Base-by-base conservation (phyloP, 352 stramenopile genomes). In the Lagenidium sp. region DNA sequence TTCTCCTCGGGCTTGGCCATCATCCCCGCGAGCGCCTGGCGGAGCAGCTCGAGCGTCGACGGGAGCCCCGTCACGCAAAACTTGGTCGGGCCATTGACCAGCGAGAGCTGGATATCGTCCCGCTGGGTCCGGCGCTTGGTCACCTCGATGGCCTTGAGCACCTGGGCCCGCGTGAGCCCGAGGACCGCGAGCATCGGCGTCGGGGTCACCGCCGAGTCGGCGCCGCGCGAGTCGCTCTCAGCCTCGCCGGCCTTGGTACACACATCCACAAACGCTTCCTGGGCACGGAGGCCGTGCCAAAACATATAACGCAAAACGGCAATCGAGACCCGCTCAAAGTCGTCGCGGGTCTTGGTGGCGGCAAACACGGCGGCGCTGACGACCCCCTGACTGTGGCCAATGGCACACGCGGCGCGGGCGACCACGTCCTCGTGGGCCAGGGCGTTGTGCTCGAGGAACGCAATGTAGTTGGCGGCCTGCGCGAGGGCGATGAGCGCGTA, bases 341-440 rank as follows among this genome's bases (percentile, higher is more conserved):
- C 69, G 16, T 70, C 42, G 16, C 40, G 47, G 6, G 65, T 82
- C 32, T 63, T 75, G 26, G 75, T 69, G 31, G 59, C 59, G 0
- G 82, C 64, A 41, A 91, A 77, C 19, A 92, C 51, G 10, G 70
- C 70, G 12, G 79, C 78, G 29, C 66, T 79, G 16, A 87, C 70
- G 11, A 94, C 59, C 24, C 82, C 82, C 47, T 95, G 83, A 48
- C 78, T 92, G 65, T 86, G 72, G 32, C 83, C 81, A 2, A 89
- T 44, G 0, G 68, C 64, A 0, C 57, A 68, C 12, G 57, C 26
- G 8, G 77, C 52, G 41, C 52, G 62, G 32, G 62, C 54, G 16
- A 90, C 22, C 16, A 88, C 44, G 15, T 60, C 68, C 41, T 86
- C 71, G 37, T 93, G 82, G 19, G 41, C 63, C 29, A 82, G 56